These are phyloP conservation scores for Fusarium kyushuense DNA, from an alignment of 2,329 filamentous ascomycete species.

Conservation along the genomic window DNA sequence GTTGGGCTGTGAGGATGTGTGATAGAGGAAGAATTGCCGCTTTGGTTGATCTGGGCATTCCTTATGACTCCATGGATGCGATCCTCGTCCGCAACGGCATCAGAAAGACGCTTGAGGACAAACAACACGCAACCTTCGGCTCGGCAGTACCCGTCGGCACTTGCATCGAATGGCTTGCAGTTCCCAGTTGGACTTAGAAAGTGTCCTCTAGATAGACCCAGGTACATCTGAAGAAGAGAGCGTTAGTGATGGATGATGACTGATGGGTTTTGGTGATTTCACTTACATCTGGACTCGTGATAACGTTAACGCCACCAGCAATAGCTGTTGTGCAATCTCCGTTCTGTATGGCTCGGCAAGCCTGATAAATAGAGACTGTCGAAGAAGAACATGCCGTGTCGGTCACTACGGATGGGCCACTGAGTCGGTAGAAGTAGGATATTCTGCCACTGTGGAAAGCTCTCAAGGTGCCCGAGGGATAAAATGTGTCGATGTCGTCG, in stretches of 20 bases:
- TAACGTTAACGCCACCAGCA: slow-evolving; percentile 1
- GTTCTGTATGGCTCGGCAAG: slow-evolving; percentile 1
- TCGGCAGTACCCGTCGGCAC: slow-evolving; percentile 5
- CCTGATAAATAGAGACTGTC: neutral
- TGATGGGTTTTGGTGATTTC: too few relatives aligned
- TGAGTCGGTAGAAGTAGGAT: slow-evolving; percentile 4
- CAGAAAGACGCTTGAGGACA: slow-evolving; percentile 2
- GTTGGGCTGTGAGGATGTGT: slow-evolving; percentile 5
- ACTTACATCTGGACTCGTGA: slow-evolving; percentile 11
- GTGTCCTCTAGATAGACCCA: neutral
- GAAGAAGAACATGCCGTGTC: slow-evolving; percentile 12
- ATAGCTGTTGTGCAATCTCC: slow-evolving; percentile 8
- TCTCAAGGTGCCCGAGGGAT: neutral
- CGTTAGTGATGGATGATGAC: neutral
- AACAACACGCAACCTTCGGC: neutral
- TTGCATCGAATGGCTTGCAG: slow-evolving; percentile 7
- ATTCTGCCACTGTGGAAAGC: slow-evolving; percentile 6
- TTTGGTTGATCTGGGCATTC: slow-evolving; percentile 6
- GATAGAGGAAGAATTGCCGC: slow-evolving; percentile 1
- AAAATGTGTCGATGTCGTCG: slow-evolving; percentile 2
- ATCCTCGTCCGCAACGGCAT: neutral
- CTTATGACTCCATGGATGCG: slow-evolving; percentile 5
- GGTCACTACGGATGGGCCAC: neutral
- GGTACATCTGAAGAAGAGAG: neutral
- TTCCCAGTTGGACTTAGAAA: slow-evolving; percentile 4